A percentile compares a stretch with the other conserved stretches of the same genome.
These are phyloP conservation scores for Cryphonectria naterciae DNA, from an alignment of 2,329 filamentous ascomycete genomes.

Conservation along the genomic window DNA sequence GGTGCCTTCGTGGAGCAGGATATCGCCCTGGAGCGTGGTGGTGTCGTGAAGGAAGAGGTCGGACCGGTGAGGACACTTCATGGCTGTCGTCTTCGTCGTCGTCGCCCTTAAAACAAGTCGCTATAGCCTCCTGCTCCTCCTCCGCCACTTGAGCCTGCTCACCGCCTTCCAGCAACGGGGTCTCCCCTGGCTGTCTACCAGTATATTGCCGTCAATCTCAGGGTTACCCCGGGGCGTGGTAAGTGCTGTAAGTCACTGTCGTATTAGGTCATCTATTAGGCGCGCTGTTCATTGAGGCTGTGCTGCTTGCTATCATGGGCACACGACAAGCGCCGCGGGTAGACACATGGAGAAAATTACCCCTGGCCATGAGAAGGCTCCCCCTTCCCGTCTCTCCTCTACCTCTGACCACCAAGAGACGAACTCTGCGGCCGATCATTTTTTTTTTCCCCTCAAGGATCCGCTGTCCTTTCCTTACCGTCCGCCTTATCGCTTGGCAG, in stretches of 20 bases:
- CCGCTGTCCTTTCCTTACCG: neutral
- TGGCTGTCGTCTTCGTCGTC: neutral
- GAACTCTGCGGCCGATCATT: neutral
- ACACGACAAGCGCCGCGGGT: neutral
- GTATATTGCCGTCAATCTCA: neutral
- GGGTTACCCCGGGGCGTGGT: neutral
- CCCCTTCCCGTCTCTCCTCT: neutral
- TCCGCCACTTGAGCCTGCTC: neutral
- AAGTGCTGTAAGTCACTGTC: neutral
- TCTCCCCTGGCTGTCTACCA: neutral
- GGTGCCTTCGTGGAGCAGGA: constrained; percentile 38
- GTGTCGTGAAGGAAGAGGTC: constrained; percentile 46
- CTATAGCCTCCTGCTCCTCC: neutral
- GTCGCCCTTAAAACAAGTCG: too few species aligned
- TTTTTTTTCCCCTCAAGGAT: neutral
- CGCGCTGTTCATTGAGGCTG: neutral
- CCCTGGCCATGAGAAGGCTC: neutral
- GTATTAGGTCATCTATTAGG: neutral
- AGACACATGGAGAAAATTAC: neutral
- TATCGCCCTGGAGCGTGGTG: constrained; percentile 38
- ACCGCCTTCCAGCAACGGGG: neutral
- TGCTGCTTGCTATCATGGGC: neutral
- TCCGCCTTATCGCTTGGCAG: neutral
- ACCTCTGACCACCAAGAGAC: neutral
- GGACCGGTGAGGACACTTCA: constrained; percentile 31